Conservation (phyloP, 192 early-diverging fungal species). For the Mortierella antarctica region DNA sequence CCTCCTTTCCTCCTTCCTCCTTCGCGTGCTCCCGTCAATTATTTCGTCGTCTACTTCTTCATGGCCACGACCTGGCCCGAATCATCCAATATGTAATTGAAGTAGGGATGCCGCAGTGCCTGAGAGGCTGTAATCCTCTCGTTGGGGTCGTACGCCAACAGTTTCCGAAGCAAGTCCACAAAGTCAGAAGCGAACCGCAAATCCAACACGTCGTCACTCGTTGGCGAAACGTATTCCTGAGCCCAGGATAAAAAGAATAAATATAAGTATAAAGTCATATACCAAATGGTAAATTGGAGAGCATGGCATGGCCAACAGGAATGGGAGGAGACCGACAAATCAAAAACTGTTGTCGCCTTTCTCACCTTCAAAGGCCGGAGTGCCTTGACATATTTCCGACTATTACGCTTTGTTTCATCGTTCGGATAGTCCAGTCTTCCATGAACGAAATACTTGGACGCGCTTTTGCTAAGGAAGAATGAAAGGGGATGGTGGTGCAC, state of each 20-base stretch:
- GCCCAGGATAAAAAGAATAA: constrained; percentile 1
- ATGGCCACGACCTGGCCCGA: constrained; percentile 34
- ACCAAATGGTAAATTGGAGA: background rate
- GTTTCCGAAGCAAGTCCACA: constrained; percentile 74
- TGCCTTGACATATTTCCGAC: constrained; percentile 70
- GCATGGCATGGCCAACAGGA: background rate
- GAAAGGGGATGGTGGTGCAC: background rate
- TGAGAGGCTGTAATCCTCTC: constrained; percentile 84
- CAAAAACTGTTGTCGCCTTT: background rate
- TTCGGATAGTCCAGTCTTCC: constrained; percentile 65
- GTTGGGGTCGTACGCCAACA: constrained; percentile 85
- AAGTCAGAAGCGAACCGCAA: constrained; percentile 63
- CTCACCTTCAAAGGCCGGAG: constrained; percentile 67
- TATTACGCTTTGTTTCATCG: constrained; percentile 62
- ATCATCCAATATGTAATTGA: constrained; percentile 68
- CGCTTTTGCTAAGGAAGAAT: constrained; percentile 17
- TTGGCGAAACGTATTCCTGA: constrained; percentile 37
- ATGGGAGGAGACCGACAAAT: too few species aligned
- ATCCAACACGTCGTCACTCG: constrained; percentile 45
- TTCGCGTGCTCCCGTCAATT: background rate
- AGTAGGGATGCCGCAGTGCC: constrained; percentile 89
- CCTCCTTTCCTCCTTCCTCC: background rate
- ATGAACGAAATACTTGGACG: constrained; percentile 66
- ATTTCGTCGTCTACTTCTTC: background rate
- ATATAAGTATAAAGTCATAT: background rate